Percentiles rank a stretch among this genome's conserved stretches.
Conservation (phyloP, 2,329 filamentous ascomycete genomes). For the Teratosphaeria zuluensis region DNA sequence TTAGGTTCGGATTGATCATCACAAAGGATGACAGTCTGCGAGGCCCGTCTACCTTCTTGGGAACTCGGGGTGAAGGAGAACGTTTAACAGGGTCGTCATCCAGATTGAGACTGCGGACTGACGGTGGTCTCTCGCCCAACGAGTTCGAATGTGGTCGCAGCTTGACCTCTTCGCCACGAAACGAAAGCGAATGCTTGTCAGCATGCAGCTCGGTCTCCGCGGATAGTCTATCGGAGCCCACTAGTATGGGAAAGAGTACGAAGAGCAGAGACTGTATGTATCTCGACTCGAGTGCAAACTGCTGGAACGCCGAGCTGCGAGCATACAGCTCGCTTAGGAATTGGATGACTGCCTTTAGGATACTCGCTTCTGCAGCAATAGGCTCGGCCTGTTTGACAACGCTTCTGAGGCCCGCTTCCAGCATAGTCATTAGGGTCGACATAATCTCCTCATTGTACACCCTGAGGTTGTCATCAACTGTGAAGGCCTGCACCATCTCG, state of each 20-base stretch:
- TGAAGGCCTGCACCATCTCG: constrained; percentile 64
- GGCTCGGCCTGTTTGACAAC: constrained; percentile 48
- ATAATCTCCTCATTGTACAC: constrained; percentile 70
- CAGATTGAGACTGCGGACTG: constrained; percentile 59
- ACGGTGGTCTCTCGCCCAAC: constrained; percentile 47
- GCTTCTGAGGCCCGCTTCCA: constrained; percentile 72
- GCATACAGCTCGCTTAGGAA: constrained; percentile 71
- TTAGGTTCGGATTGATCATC: constrained; percentile 59
- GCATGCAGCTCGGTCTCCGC: constrained; percentile 83
- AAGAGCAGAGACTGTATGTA: constrained; percentile 72
- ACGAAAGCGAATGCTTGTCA: constrained; percentile 67
- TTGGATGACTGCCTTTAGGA: constrained; percentile 66
- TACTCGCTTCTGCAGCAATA: constrained; percentile 42
- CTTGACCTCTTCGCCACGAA: constrained; percentile 77
- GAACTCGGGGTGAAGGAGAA: constrained; percentile 20
- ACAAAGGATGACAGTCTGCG: constrained; percentile 85
- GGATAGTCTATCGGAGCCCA: constrained; percentile 73
- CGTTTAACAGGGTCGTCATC: constrained; percentile 35
- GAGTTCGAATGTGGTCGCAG: constrained; percentile 63
- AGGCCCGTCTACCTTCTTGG: constrained; percentile 50
- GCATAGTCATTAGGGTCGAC: constrained; percentile 72
- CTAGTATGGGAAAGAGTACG: constrained; percentile 77
- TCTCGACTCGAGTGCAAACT: constrained; percentile 66
- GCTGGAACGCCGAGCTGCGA: constrained; percentile 68
- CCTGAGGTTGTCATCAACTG: constrained; percentile 46